Percentiles rank a stretch among this genome's conserved stretches.
phyloP scores from a whole-genome alignment of 2,329 filamentous ascomycete species.

The Monilinia aucupariae region DNA sequence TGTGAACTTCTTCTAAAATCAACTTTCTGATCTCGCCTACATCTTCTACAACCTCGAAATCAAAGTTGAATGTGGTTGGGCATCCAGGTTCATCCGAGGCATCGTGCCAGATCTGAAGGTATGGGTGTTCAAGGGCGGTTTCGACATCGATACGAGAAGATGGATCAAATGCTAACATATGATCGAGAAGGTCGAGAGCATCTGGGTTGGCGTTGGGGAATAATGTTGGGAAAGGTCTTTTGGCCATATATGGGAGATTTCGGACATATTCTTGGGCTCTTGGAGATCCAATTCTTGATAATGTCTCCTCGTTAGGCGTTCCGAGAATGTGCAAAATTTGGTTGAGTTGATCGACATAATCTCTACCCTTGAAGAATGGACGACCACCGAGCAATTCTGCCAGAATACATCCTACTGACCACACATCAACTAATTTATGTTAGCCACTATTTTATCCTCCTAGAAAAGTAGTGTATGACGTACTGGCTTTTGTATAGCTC shows the following conservation, averaged over 20 bases:
- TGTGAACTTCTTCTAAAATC: slow-evolving; percentile 90
- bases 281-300: slow-evolving; percentile 88
- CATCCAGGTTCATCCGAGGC: slow-evolving; percentile 92
- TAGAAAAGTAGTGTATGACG: slow-evolving; percentile 41
- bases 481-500: slow-evolving; percentile 99
- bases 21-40: slow-evolving; percentile 92
- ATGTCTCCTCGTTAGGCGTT: slow-evolving; percentile 90
- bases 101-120: slow-evolving; percentile 94
- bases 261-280: slow-evolving; percentile 97
- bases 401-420: slow-evolving; percentile 97
- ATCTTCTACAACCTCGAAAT: slow-evolving; percentile 96
- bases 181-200: slow-evolving; percentile 88
- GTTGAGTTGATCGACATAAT: slow-evolving; percentile 99
- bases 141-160: slow-evolving; percentile 91
- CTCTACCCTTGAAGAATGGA: slow-evolving; percentile 97
- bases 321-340: slow-evolving; percentile 98
- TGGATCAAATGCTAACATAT: slow-evolving; percentile 96
- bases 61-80: slow-evolving; percentile 93
- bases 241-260: slow-evolving; percentile 91
- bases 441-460: slow-evolving; percentile 11
- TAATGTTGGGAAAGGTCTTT: slow-evolving; percentile 79
- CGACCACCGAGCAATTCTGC: slow-evolving; percentile 92
- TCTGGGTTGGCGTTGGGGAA: slow-evolving; percentile 96
- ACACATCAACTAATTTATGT: slow-evolving; percentile 76
- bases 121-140: slow-evolving; percentile 90